Evolutionary conservation across 2,329 filamentous ascomycete species (phyloP).

Genomic region (Fusarium ambrosium): DNA sequence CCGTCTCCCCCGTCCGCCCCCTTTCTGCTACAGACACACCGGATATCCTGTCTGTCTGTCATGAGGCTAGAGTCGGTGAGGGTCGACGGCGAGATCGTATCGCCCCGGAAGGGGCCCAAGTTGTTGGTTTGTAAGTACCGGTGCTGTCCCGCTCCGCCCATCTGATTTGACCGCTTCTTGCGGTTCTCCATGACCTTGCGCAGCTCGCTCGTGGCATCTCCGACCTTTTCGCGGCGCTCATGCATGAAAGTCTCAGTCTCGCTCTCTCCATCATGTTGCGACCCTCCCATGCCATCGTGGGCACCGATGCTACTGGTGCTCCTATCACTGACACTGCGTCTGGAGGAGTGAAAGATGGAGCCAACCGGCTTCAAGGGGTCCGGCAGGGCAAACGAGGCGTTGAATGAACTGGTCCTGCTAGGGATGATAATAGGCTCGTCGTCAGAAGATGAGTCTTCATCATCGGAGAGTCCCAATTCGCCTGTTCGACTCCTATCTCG

Average conservation of each 20-base stretch:
- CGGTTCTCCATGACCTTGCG: constrained; percentile 69
- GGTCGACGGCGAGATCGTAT: constrained; percentile 66
- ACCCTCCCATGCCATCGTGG: constrained; percentile 54
- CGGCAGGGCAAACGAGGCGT: constrained; percentile 68
- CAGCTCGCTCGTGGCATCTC: constrained; percentile 72
- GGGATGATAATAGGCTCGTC: constrained; percentile 76
- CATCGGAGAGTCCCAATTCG: constrained; percentile 63
- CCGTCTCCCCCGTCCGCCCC: constrained; percentile 61
- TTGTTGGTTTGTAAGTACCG: constrained; percentile 52
- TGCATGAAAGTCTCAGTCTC: constrained; percentile 71
- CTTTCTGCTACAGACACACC: constrained; percentile 69
- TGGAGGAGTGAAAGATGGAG: constrained; percentile 62
- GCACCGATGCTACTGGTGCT: constrained; percentile 58
- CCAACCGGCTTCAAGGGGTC: constrained; percentile 65
- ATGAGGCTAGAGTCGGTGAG: constrained; percentile 63
- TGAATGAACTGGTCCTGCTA: constrained; percentile 68
- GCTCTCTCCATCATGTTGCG: constrained; percentile 63
- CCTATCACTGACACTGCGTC: constrained; percentile 64
- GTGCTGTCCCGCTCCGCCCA: constrained; percentile 50
- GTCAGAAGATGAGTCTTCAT: constrained; percentile 70
- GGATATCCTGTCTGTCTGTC: constrained; percentile 59
- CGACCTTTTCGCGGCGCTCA: constrained; percentile 57
- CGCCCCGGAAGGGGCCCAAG: constrained; percentile 50
- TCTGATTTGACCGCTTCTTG: constrained; percentile 57
- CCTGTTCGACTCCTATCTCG: constrained; percentile 48